A percentile compares a stretch with the other conserved stretches of the same genome.
Conservation (phyloP, 1,284 basidiomycete genomes). For the Fomitiporia mediterranea region DNA sequence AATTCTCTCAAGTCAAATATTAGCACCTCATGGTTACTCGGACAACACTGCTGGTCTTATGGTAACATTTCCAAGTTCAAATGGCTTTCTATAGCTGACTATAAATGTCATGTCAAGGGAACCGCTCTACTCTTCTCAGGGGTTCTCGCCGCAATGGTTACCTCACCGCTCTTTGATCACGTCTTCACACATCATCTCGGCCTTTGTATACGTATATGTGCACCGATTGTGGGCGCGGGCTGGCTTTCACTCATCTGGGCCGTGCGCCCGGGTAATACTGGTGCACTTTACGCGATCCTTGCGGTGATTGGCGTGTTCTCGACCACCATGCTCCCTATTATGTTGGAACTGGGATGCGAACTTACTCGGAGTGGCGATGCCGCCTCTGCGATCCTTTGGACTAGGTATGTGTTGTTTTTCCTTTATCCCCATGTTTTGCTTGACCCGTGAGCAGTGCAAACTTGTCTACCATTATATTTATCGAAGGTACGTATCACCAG, state of each 20-base stretch:
- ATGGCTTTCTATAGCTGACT: too few relatives aligned
- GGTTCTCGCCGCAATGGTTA: conserved; percentile 57
- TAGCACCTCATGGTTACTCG: conserved; percentile 68
- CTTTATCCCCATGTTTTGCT: neutral
- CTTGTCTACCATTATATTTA: conserved; percentile 55
- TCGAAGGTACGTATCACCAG: conserved; percentile 53
- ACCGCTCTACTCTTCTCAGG: conserved; percentile 64
- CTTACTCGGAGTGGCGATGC: conserved; percentile 71
- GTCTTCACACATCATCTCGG: conserved; percentile 69
- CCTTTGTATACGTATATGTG: conserved; percentile 50
- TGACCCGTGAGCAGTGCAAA: conserved; percentile 50
- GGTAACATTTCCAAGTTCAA: conserved; percentile 21
- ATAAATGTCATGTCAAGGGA: conserved; percentile 31
- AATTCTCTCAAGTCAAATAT: conserved; percentile 59
- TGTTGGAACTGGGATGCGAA: conserved; percentile 70
- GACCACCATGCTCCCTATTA: conserved; percentile 66
- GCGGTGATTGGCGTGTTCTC: conserved; percentile 60
- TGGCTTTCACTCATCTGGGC: conserved; percentile 79
- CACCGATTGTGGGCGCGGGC: conserved; percentile 51
- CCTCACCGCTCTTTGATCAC: conserved; percentile 72
- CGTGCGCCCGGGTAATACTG: conserved; percentile 55
- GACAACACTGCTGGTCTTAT: conserved; percentile 58
- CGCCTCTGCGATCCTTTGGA: conserved; percentile 69
- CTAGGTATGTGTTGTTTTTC: conserved; percentile 32
- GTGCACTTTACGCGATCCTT: conserved; percentile 59